These are phyloP conservation scores for Waltergamsia citrina DNA, from an alignment of 2,329 filamentous ascomycete genomes.

Conservation along the genomic window DNA sequence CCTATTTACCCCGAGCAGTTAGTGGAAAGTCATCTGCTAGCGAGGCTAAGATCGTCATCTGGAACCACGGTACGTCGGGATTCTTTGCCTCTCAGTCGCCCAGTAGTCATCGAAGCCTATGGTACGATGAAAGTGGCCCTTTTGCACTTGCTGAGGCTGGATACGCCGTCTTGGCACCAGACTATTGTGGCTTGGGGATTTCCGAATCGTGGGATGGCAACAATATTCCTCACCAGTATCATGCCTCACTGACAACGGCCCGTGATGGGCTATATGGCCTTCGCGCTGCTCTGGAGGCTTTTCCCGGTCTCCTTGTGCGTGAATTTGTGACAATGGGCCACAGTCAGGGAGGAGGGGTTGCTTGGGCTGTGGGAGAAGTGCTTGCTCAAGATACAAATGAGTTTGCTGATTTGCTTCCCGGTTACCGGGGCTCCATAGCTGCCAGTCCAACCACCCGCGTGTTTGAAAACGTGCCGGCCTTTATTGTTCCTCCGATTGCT, in stretches of 20 bases:
- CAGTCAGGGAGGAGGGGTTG: constrained; percentile 32
- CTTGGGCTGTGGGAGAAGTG: constrained; percentile 22
- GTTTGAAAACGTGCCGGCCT: not conserved
- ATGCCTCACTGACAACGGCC: constrained; percentile 23
- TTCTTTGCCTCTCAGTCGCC: constrained; percentile 24
- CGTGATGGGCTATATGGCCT: constrained; percentile 32
- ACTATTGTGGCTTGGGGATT: constrained; percentile 34
- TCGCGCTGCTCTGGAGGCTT: constrained; percentile 27
- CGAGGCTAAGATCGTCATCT: constrained; percentile 23
- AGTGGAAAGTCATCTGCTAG: constrained; percentile 1
- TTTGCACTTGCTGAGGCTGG: constrained; percentile 27
- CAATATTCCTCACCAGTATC: constrained; percentile 28
- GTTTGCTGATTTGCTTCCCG: constrained; percentile 1
- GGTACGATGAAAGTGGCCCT: constrained; percentile 26
- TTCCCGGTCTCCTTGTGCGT: constrained; percentile 17
- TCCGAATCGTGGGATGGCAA: constrained; percentile 19
- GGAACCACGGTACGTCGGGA: constrained; percentile 34
- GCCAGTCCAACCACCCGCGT: constrained; percentile 6
- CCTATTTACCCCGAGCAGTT: constrained; percentile 18
- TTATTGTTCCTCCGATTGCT: constrained; percentile 1
- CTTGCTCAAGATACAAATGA: constrained; percentile 12
- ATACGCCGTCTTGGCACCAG: constrained; percentile 32
- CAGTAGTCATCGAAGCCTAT: constrained; percentile 25
- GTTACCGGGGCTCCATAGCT: constrained; percentile 8
- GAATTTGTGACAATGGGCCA: constrained; percentile 34